Evolutionary conservation across 225 moss, liverwort and hornwort genomes (phyloP), one percentile per base, ranked within the genome.

Genomic region (Ulota crispa): DNA sequence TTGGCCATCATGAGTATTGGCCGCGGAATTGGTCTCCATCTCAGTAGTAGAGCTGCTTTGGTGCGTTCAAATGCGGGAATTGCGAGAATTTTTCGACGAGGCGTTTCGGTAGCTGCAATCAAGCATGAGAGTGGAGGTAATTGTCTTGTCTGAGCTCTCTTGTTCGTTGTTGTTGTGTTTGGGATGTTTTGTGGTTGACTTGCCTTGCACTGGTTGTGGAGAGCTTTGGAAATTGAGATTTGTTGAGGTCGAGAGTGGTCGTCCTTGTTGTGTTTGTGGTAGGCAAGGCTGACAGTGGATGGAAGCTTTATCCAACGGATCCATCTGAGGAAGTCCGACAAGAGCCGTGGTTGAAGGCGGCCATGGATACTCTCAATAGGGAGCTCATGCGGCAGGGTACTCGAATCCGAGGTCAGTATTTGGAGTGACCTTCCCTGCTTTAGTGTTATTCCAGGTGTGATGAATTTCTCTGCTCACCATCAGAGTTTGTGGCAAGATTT

Each of bases 281-380:
- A 88, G 88, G 86, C 55, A 65, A 64, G 64, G 26, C 47, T 74
- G 85, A 75, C 7, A 81, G 62, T 80, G 82, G 43, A 5, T 86
- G 86, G 91, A 84, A 86, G 75, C 11, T 80, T 8, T 80, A 83
- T n/a, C 86, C 82, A 34, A 69, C 67, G 9, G 88, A 82, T 82
- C 84, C 83, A 32, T 73, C 81, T 21, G 83, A 81, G 76, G 89
- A 84, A 50, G 69, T 80, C 76, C 85, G 30, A 47, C 88, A 84
- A 80, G 91, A 91, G 76, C 87, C 88, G 68, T 91, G 91, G 91
- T 50, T 91, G 79, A 91, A 91, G 65, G 64, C 85, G 43, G 91
- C 91, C 81, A 88, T 91, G 91, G 85, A 87, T 69, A 84, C 86
- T 31, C 86, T 91, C 32, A 87, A 86, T 72, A 83, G 85, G 83